Evolutionary conservation across 1,139 yeast genomes (phyloP).

Genomic region (Blastobotrys indianensis): DNA sequence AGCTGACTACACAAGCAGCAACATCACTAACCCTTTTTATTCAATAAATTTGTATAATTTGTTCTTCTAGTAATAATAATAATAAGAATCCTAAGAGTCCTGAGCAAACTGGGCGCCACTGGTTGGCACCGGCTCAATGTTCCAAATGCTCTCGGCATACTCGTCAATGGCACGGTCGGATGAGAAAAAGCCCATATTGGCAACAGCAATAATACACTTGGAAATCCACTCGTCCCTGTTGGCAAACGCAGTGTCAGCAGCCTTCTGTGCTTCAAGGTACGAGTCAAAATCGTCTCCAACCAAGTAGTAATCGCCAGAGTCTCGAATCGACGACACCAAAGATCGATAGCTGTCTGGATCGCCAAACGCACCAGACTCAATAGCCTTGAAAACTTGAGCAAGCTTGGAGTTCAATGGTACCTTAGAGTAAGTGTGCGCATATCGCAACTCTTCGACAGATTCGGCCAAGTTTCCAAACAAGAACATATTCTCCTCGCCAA

Average conservation of each 20-base stretch:
- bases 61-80: not conserved
- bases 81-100: not conserved
- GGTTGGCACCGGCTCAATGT: conserved; percentile 56
- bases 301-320: conserved; percentile 74
- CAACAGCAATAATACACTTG: conserved; percentile 72
- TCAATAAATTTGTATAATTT: not conserved
- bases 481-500: conserved; percentile 89
- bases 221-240: conserved; percentile 69
- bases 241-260: conserved; percentile 65
- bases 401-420: conserved; percentile 47
- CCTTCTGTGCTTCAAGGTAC: conserved; percentile 71
- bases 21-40: not conserved
- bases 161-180: conserved; percentile 90
- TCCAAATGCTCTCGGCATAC: conserved; percentile 91
- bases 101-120: conserved; percentile 11
- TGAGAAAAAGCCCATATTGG: conserved; percentile 90
- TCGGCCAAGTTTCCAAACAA: conserved; percentile 88
- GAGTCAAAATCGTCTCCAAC: conserved; percentile 87
- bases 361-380: conserved; percentile 69
- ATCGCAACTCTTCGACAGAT: conserved; percentile 79
- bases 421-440: conserved; percentile 55
- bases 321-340: conserved; percentile 58
- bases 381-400: conserved; percentile 56
- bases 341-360: conserved; percentile 60
- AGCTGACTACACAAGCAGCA: not conserved